Conservation (phyloP, 2,329 filamentous ascomycete species). For the Xylariaceae sp. region DNA sequence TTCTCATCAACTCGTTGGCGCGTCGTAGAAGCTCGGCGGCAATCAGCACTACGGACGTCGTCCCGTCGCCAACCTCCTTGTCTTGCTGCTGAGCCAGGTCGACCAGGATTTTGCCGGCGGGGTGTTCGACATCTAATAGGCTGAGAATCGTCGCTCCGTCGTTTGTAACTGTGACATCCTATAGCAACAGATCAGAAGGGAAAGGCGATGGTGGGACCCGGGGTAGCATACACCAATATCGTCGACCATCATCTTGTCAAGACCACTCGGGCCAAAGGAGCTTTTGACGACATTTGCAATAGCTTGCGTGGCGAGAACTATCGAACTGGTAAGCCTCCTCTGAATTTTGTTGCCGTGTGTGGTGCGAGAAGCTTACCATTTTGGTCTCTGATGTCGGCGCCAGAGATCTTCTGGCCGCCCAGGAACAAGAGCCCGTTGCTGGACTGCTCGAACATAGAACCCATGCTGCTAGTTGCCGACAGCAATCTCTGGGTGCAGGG, state of each 20-base stretch:
- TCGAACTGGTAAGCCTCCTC: conserved; percentile 17
- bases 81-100: conserved; percentile 98
- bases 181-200: conserved; percentile 17
- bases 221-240: conserved; percentile 78
- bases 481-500: neutral
- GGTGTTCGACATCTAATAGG: conserved; percentile 94
- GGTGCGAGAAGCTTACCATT: conserved; percentile 61
- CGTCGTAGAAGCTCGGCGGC: conserved; percentile 89
- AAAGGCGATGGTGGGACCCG: neutral
- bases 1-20: conserved; percentile 98
- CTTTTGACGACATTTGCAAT: conserved; percentile 99
- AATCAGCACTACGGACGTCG: conserved; percentile 95
- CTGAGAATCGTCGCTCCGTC: conserved; percentile 96
- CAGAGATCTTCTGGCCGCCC: conserved; percentile 95
- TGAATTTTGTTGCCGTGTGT: neutral
- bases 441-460: conserved; percentile 92
- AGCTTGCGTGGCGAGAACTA: conserved; percentile 89
- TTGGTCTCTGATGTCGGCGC: conserved; percentile 93
- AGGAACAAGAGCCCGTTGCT: conserved; percentile 95
- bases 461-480: conserved; percentile 54
- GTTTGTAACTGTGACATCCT: conserved; percentile 98
- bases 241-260: conserved; percentile 99
- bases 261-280: conserved; percentile 92
- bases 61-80: conserved; percentile 97
- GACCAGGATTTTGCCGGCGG: conserved; percentile 96